Percentiles rank a stretch among this genome's conserved stretches.
phyloP scores from a whole-genome alignment of 208 protist genomes.

The Naegleria lovaniensis region DNA sequence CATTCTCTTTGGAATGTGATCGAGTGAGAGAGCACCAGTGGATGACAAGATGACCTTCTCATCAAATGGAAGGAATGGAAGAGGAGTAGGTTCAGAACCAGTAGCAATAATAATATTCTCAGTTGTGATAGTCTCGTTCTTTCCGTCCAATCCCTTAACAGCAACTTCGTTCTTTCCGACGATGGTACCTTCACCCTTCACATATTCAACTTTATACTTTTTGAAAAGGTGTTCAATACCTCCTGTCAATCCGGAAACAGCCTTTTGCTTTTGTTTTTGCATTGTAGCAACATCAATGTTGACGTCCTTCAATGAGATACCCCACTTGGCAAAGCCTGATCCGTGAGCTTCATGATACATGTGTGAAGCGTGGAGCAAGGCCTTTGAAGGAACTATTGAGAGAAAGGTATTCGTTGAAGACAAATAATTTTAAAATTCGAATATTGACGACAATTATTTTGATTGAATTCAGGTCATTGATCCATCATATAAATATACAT shows the following conservation, averaged over 20 bases:
- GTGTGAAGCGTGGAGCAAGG: slow-evolving; percentile 96
- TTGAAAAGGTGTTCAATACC: slow-evolving; percentile 98
- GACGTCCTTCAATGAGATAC: slow-evolving; percentile 47
- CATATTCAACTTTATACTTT: slow-evolving; percentile 96
- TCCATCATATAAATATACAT: slow-evolving; percentile 69
- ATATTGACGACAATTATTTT: background rate
- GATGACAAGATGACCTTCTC: slow-evolving; percentile 94
- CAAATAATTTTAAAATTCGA: too few species aligned
- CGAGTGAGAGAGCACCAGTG: slow-evolving; percentile 89
- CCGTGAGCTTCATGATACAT: slow-evolving; percentile 86
- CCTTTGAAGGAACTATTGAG: slow-evolving; percentile 97
- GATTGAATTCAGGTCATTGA: background rate
- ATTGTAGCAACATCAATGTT: slow-evolving; percentile 86
- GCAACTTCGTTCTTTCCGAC: slow-evolving; percentile 46
- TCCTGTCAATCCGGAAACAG: slow-evolving; percentile 82
- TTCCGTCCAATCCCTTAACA: slow-evolving; percentile 79
- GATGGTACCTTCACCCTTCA: slow-evolving; percentile 85
- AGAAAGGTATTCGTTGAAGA: too few species aligned
- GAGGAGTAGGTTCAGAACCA: slow-evolving; percentile 85
- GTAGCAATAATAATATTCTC: slow-evolving; percentile 98
- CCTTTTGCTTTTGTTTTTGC: slow-evolving; percentile 90
- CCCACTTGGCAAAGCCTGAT: slow-evolving; percentile 80
- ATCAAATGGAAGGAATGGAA: slow-evolving; percentile 91
- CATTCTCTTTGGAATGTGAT: slow-evolving; percentile 90
- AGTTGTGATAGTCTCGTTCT: slow-evolving; percentile 69